Base-by-base conservation (phyloP, 2,329 filamentous ascomycete species). In the Penicillium expansum region DNA sequence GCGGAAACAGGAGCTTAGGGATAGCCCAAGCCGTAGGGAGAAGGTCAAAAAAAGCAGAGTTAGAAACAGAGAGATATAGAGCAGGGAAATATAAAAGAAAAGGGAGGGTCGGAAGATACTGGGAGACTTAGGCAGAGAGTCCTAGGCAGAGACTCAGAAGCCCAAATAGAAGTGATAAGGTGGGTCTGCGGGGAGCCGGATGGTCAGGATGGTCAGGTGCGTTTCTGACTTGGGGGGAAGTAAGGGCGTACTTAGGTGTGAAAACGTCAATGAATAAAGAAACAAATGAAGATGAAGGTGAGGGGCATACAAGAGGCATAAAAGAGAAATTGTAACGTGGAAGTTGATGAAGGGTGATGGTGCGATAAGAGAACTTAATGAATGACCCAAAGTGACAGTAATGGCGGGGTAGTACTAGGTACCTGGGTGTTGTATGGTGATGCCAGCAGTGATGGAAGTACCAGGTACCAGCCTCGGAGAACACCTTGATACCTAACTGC, bases 131-230 rank as follows among this genome's bases (percentile, higher is more conserved):
- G 35, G 35, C 35, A 38, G 35, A 38, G 48, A 50, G 48, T 48
- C 35, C 51, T 43, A 51, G 48, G 45, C 38, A 55, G 45, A 56
- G 27, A 52, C 39, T 35, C 18, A 43, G 32, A 43, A 42, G 54
- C 54, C 54, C 33, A 52, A 44, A 56, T 52, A 38, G 53, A 56
- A 56, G 53, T 41, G 53, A 56, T 56, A 47, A 56, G 54, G 54
- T 56, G 54, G 54, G 54, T 56, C 53, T 56, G 54, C 53, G 53
- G 56, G 47, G 54, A 47, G 42, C 22, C 43, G 32, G 43, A 48
- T 48, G 42, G 42, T 55, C 29, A 52, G 49, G 29, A 42, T 14
- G 16, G 30, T 52, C 51, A 32, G 43, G 49, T 39, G 48, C 39
- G 33, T 42, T n/a, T 49, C 39, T 49, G 38, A 42, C 35, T 53